phyloP scores from a whole-genome alignment of 768 basidiomycete species.

The Suillus subluteus region DNA sequence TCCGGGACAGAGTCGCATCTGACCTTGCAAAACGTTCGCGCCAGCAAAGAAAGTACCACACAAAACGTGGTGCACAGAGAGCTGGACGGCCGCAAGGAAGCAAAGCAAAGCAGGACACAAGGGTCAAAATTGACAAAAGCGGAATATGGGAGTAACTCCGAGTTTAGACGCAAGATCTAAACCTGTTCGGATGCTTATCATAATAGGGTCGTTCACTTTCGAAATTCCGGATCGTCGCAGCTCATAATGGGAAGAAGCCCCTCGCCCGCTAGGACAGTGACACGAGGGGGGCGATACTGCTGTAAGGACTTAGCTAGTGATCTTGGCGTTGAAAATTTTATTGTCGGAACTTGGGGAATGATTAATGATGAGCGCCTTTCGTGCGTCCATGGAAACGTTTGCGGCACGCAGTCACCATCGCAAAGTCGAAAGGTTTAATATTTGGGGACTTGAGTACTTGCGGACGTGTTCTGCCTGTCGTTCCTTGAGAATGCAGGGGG shows the following conservation, averaged over 20 bases:
- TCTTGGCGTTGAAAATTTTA: background rate
- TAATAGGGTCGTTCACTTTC: background rate
- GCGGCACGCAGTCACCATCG: background rate
- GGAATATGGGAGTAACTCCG: conserved; percentile 59
- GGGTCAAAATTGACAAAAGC: conserved; percentile 61
- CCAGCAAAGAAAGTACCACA: conserved; percentile 78
- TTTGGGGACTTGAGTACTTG: background rate
- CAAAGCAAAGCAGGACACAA: conserved; percentile 80
- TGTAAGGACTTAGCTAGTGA: background rate
- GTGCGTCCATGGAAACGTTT: background rate
- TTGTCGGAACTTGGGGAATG: background rate
- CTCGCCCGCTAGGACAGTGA: background rate
- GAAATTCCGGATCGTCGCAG: background rate
- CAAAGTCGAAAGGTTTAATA: background rate
- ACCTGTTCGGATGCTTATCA: background rate
- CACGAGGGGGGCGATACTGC: background rate
- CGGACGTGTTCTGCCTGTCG: background rate
- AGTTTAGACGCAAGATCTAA: background rate
- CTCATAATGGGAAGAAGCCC: background rate
- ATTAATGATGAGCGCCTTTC: background rate
- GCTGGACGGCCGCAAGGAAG: conserved; percentile 77
- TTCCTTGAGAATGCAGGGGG: no score
- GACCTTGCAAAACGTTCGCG: conserved; percentile 66
- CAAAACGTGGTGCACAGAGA: conserved; percentile 64
- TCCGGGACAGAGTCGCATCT: conserved; percentile 63